Evolutionary conservation across 306 rosid species (phyloP).

Genomic region (Trifolium pratense): DNA sequence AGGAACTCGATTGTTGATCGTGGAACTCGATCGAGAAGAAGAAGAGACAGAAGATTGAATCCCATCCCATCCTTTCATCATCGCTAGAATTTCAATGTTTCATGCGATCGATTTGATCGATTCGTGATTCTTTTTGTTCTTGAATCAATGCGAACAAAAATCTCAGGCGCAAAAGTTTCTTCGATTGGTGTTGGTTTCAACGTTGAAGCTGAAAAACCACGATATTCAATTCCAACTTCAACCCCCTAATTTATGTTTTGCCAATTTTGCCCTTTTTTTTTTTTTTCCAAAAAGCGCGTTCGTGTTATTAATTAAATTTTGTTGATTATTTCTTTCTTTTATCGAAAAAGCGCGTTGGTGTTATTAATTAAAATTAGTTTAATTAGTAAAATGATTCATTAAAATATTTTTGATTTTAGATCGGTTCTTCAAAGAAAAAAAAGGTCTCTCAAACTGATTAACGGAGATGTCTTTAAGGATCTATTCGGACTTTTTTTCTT

Average conservation of each 20-base stretch:
- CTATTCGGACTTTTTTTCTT: too few relatives aligned
- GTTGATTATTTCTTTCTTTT: too few relatives aligned
- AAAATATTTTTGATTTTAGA: too few relatives aligned
- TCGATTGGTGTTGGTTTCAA: conserved; percentile 36
- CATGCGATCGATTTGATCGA: conserved; percentile 42
- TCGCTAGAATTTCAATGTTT: conserved; percentile 39
- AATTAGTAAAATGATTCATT: too few relatives aligned
- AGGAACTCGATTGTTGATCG: conserved; percentile 46
- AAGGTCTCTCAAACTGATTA: too few relatives aligned
- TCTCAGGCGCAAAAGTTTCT: conserved; percentile 5
- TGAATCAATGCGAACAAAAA: background rate
- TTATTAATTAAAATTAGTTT: too few relatives aligned
- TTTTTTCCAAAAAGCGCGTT: conserved; percentile 21
- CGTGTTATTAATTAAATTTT: too few relatives aligned
- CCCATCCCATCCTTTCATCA: conserved; percentile 81
- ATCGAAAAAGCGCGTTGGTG: too few relatives aligned
- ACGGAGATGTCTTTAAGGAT: too few relatives aligned
- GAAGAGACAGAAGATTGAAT: conserved; percentile 52
- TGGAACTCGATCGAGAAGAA: conserved; percentile 59
- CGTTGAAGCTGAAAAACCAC: conserved; percentile 34
- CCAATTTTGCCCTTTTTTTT: conserved; percentile 33
- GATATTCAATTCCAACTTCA: conserved; percentile 25
- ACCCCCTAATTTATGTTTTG: conserved; percentile 12
- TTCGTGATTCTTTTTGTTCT: background rate
- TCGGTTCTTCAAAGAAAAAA: too few relatives aligned